A percentile compares a stretch with the other conserved stretches of the same genome.
These are phyloP conservation scores for Luffa aegyptiaca DNA, from an alignment of 306 rosid genomes.

Conservation along the genomic window DNA sequence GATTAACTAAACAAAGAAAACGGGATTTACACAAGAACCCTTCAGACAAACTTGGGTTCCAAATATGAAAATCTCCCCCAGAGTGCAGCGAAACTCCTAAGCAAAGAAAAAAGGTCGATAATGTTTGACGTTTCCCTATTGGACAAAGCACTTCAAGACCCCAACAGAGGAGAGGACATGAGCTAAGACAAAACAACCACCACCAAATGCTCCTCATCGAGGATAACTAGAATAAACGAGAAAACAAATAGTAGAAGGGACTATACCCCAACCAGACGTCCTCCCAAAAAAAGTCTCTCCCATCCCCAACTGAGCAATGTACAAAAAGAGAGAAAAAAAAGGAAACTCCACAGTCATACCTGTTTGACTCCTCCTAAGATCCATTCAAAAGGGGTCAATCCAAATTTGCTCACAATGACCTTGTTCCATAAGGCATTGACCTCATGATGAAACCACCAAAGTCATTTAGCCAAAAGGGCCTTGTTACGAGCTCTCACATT, in stretches of 20 bases:
- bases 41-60: not conserved
- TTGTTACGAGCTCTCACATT: too few relatives aligned
- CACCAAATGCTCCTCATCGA: not conserved
- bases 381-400: not conserved
- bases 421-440: too few relatives aligned
- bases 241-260: not conserved
- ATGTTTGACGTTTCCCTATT: not conserved
- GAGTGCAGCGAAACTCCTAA: not conserved
- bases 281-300: not conserved
- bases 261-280: not conserved
- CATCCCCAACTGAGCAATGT: not conserved
- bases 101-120: not conserved
- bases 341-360: not conserved
- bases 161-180: not conserved
- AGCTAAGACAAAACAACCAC: not conserved
- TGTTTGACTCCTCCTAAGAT: not conserved
- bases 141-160: not conserved
- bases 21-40: not conserved
- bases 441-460: too few relatives aligned
- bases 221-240: not conserved
- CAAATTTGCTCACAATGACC: not conserved
- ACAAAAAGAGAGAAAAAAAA: not conserved
- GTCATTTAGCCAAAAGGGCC: too few relatives aligned
- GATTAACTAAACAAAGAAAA: not conserved
- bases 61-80: not conserved